These are phyloP conservation scores for Trichoderma guizhouense DNA, from an alignment of 2,329 filamentous ascomycete species.

Conservation along the genomic window DNA sequence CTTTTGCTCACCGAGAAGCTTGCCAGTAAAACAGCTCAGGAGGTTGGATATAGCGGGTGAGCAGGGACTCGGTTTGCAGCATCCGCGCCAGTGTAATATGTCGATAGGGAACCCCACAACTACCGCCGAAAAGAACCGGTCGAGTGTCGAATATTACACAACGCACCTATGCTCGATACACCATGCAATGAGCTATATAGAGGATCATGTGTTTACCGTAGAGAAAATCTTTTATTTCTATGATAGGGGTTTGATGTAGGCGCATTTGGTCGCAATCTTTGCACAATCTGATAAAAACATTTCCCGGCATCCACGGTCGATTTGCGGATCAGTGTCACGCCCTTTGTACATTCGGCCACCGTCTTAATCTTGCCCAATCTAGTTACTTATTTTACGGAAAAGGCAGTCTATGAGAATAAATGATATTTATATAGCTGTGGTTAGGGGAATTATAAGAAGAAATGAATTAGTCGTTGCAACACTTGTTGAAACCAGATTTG, in stretches of 20 bases:
- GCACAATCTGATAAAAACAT: no score
- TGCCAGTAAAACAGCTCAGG: background rate
- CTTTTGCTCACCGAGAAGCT: background rate
- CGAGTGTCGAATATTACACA: background rate
- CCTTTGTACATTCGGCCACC: no score
- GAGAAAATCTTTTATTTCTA: background rate
- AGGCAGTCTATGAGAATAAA: no score
- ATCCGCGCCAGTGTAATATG: background rate
- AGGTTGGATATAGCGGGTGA: background rate
- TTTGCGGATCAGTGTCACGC: no score
- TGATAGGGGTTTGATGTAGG: background rate
- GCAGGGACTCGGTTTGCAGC: background rate
- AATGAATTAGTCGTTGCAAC: background rate
- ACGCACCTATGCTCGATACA: background rate
- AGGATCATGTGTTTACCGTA: background rate
- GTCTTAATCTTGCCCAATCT: no score
- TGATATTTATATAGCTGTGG: no score
- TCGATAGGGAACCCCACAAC: background rate
- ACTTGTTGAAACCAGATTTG: background rate
- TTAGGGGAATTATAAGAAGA: no score
- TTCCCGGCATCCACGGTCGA: no score
- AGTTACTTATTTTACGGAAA: no score
- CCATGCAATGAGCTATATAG: background rate
- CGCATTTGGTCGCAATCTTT: background rate
- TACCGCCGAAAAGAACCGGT: background rate